These are phyloP conservation scores for Amylocarpus encephaloides DNA, from an alignment of 2,329 filamentous ascomycete genomes.

Conservation along the genomic window DNA sequence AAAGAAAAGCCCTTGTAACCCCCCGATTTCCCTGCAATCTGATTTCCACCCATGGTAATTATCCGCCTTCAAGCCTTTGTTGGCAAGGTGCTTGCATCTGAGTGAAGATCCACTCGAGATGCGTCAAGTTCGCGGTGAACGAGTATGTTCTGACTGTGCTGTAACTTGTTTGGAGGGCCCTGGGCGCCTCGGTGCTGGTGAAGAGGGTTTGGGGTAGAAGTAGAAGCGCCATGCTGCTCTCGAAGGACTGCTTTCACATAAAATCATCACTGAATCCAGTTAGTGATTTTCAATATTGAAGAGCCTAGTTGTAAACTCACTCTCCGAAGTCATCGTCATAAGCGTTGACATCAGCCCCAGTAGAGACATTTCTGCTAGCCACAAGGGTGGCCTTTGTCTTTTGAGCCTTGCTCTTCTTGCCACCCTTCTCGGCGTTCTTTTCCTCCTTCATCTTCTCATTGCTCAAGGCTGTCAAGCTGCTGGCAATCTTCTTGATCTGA, in stretches of 20 bases:
- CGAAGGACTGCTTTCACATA: constrained; percentile 49
- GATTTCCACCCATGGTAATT: constrained; percentile 10
- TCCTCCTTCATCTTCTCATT: constrained; percentile 99
- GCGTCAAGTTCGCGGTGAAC: constrained; percentile 5
- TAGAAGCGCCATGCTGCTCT: constrained; percentile 11
- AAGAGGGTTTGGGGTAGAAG: constrained; percentile 6
- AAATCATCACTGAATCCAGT: constrained; percentile 55
- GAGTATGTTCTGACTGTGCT: constrained; percentile 4
- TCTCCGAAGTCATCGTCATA: constrained; percentile 87
- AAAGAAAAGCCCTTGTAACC: constrained; percentile 17
- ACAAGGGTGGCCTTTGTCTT: constrained; percentile 89
- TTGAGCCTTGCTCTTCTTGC: constrained; percentile 94
- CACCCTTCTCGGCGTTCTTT: constrained; percentile 86
- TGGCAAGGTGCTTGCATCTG: constrained; percentile 8
- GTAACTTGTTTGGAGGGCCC: constrained; percentile 7
- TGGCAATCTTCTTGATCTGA: constrained; percentile 94
- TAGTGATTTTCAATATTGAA: constrained; percentile 12
- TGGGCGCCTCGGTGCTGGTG: constrained; percentile 6
- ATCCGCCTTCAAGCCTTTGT: constrained; percentile 4
- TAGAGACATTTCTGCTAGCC: constrained; percentile 49
- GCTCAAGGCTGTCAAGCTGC: constrained; percentile 76
- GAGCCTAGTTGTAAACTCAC: constrained; percentile 52
- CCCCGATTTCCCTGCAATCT: constrained; percentile 10
- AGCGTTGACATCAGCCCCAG: constrained; percentile 61
- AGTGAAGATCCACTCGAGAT: constrained; percentile 8